Percentiles rank a stretch among this genome's conserved stretches.
Evolutionary conservation across 1,284 basidiomycete genomes (phyloP).

Genomic region (Gymnopus androsaceus): DNA sequence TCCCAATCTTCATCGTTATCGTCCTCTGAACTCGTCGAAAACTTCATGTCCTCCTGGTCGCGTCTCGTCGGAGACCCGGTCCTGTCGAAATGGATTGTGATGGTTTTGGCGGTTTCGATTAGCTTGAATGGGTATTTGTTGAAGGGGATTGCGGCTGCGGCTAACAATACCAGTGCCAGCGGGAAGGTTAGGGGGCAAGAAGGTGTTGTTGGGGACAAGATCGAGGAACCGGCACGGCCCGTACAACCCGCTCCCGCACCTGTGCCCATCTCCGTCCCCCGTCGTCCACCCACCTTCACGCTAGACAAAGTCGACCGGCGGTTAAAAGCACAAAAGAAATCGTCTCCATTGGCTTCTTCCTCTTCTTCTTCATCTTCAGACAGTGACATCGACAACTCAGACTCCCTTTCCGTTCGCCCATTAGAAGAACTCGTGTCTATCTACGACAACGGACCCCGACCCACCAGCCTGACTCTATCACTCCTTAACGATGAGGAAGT

Average conservation of each 20-base stretch:
- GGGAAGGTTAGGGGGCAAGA: slow-evolving; percentile 41
- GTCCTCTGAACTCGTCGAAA: slow-evolving; percentile 54
- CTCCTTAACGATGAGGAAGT: slow-evolving; percentile 93
- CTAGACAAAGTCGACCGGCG: slow-evolving; percentile 51
- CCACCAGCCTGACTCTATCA: slow-evolving; percentile 53
- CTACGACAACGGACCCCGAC: slow-evolving; percentile 82
- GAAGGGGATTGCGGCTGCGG: too few species aligned
- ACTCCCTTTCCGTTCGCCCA: slow-evolving; percentile 54
- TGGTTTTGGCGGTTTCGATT: slow-evolving; percentile 85
- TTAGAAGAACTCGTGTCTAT: slow-evolving; percentile 86
- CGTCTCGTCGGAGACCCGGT: slow-evolving; percentile 92
- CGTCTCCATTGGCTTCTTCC: slow-evolving; percentile 20
- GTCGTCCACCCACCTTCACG: slow-evolving; percentile 38
- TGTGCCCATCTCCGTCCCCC: background rate
- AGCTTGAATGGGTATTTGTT: slow-evolving; percentile 90
- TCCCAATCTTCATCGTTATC: too few species aligned
- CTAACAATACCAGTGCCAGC: slow-evolving; percentile 44
- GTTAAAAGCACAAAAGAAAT: slow-evolving; percentile 40
- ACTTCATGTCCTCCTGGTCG: slow-evolving; percentile 94
- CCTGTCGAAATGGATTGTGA: slow-evolving; percentile 94
- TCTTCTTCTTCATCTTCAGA: slow-evolving; percentile 3
- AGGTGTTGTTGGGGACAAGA: slow-evolving; percentile 54
- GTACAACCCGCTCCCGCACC: slow-evolving; percentile 21
- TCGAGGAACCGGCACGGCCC: slow-evolving; percentile 28
- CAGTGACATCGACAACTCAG: slow-evolving; percentile 10